phyloP scores from a whole-genome alignment of 1,139 yeast species.

The Yamadazyma buinensis region DNA sequence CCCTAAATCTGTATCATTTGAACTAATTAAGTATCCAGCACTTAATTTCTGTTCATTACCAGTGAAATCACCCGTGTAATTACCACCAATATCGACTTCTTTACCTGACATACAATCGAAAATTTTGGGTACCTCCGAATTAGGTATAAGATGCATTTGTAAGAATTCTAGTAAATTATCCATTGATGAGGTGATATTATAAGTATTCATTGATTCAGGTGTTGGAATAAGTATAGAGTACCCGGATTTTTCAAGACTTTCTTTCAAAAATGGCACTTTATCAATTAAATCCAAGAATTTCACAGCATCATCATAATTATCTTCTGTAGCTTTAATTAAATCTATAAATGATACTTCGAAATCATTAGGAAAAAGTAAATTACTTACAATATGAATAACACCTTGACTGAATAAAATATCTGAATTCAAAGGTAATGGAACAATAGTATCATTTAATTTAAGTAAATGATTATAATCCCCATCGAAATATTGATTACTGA shows the following conservation, averaged over 20 bases:
- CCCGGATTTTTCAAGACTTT: conserved; percentile 7
- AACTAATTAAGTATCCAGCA: conserved; percentile 7
- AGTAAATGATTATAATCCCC: conserved; percentile 24
- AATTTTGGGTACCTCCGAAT: conserved; percentile 35
- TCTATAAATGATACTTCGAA: conserved; percentile 55
- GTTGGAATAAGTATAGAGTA: conserved; percentile 78
- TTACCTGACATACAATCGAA: conserved; percentile 25
- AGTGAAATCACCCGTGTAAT: not conserved
- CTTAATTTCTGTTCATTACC: not conserved
- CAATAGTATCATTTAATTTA: conserved; percentile 22
- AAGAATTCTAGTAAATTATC: conserved; percentile 52
- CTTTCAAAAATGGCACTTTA: conserved; percentile 23
- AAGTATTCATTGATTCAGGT: conserved; percentile 49
- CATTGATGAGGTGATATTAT: conserved; percentile 46
- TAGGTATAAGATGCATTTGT: conserved; percentile 67
- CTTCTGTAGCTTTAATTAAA: conserved; percentile 44
- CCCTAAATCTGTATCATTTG: conserved; percentile 9
- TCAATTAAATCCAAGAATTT: conserved; percentile 48
- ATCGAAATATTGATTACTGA: conserved; percentile 20
- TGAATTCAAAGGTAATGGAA: conserved; percentile 40
- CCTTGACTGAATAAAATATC: conserved; percentile 83
- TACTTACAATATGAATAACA: conserved; percentile 69
- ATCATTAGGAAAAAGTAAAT: conserved; percentile 54
- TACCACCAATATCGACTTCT: not conserved
- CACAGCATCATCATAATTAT: conserved; percentile 26